Evolutionary conservation across 306 rosid genomes (phyloP).

Genomic region (Hippophae tibetana): DNA sequence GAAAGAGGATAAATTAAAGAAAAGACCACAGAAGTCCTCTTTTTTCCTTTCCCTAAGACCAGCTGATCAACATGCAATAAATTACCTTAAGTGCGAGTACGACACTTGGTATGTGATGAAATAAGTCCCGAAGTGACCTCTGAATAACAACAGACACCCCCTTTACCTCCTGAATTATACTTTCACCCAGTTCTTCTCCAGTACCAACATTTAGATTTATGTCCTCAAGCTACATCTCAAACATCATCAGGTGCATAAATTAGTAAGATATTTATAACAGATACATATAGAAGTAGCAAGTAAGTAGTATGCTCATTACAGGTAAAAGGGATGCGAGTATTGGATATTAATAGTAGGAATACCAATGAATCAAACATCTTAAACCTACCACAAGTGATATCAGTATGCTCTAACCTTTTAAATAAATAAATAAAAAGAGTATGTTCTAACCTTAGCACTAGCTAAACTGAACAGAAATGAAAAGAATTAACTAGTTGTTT

Average conservation of each 20-base stretch:
- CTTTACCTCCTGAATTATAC: conserved; percentile 84
- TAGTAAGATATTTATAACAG: background rate
- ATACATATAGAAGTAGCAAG: background rate
- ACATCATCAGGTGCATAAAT: background rate
- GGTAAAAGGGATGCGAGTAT: background rate
- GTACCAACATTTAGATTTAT: conserved; percentile 88
- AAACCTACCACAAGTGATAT: no score
- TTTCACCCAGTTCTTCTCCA: conserved; percentile 69
- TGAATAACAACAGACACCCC: conserved; percentile 71
- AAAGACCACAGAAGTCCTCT: background rate
- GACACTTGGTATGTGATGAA: conserved; percentile 55
- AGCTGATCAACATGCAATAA: background rate
- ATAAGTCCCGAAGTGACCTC: conserved; percentile 84
- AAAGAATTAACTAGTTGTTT: no score
- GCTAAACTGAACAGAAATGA: no score
- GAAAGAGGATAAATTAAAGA: no score
- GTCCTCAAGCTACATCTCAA: conserved; percentile 62
- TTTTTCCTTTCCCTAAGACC: background rate
- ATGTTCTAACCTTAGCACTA: no score
- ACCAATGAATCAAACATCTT: background rate
- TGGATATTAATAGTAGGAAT: background rate
- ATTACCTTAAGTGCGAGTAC: conserved; percentile 67
- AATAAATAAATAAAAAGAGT: no score
- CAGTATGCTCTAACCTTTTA: no score
- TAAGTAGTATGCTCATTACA: background rate